Percentiles rank a stretch among this genome's conserved stretches.
phyloP scores from a whole-genome alignment of 2,329 filamentous ascomycete genomes.

The Trichoderma polysporum region DNA sequence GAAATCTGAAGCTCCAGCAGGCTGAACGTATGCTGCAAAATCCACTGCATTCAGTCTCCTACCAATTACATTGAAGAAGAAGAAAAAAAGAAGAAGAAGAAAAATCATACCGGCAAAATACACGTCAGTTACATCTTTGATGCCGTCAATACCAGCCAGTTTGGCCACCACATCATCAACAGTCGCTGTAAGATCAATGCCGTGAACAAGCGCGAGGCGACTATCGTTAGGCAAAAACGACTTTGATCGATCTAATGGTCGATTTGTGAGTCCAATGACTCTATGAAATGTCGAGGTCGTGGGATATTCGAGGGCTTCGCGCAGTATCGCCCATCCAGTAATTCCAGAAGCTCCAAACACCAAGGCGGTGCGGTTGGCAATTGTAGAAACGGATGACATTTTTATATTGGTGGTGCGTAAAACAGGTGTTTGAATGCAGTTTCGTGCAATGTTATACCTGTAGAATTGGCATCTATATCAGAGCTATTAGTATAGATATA shows the following conservation, averaged over 20 bases:
- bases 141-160: conserved; percentile 4
- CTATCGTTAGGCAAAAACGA: conserved; percentile 7
- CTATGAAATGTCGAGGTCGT: background rate
- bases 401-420: background rate
- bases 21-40: conserved; percentile 11
- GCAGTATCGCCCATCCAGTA: conserved; percentile 16
- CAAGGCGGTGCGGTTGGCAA: conserved; percentile 7
- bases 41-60: background rate
- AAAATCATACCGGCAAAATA: conserved; percentile 7
- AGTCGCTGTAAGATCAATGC: conserved; percentile 1
- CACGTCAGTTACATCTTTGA: conserved; percentile 12
- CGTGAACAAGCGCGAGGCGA: background rate
- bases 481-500: background rate
- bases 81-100: too few species aligned
- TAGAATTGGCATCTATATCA: background rate
- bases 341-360: conserved; percentile 18
- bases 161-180: conserved; percentile 14
- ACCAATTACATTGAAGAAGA: rapidly evolving
- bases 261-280: conserved; percentile 11
- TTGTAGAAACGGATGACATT: background rate
- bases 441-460: background rate
- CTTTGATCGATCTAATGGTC: background rate
- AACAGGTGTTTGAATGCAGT: background rate
- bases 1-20: conserved; percentile 9
- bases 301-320: conserved; percentile 11